Evolutionary conservation across 1,139 yeast genomes (phyloP), one percentile per base, ranked within the genome.

Genomic region (Hansenula sp.): DNA sequence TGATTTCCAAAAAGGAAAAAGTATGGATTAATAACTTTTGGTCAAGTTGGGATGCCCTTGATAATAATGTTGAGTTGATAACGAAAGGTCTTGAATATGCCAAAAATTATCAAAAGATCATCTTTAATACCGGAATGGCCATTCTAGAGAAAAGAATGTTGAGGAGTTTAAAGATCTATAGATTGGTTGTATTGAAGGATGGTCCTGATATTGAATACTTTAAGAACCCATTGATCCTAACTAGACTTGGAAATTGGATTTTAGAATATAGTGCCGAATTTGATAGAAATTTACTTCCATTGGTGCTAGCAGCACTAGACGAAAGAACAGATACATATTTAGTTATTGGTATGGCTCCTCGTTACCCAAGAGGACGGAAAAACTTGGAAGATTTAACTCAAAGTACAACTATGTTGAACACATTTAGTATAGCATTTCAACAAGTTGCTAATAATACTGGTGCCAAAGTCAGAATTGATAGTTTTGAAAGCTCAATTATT

Each of bases 41-140:
- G 97, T 73, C 79, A 26, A 86, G 96, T 13, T 94, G 96, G 94
- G 98, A 92, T 64, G 88, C 97, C 1, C 68, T 90, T 38, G 81
- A 80, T 59, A 70, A 71, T 36, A 59, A 59, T 27, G 72, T 80
- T 42, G 86, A 82, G 30, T 61, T 81, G 8, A 68, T 92, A 24
- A 60, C 72, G 30, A 75, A 75, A 40, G 98, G 97, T 1, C 67
- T 90, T 24, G 80, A 77, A 35, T 79, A 80, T 50, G 97, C 98
- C 8, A 88, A 88, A 57, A 60, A 70, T 29, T 76, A 88, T 43
- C 98, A 92, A 58, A 82, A 82, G 52, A 78, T 87, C n/a, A 79
- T 92, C 2, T 94, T 92, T 53, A 73, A 82, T 37, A 86, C 96
- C 0, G 97, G 97, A 1, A 86, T 86, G 61, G 88, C 94, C 13